A percentile compares a stretch with the other conserved stretches of the same genome.
Conservation (phyloP, 1,139 yeast species). For the Blastobotrys apis region DNA sequence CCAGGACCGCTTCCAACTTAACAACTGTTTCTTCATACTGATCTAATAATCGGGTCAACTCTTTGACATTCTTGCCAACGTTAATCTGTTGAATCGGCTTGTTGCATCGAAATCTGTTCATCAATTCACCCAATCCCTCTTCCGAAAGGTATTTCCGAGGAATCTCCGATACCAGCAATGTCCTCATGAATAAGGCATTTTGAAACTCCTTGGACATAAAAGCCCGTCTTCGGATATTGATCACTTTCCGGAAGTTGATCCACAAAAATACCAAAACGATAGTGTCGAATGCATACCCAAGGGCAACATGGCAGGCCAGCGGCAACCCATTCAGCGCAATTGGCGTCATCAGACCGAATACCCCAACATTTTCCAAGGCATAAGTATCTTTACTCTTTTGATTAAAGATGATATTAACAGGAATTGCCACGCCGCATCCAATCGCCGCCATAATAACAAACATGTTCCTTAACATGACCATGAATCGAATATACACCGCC, state of each 20-base stretch:
- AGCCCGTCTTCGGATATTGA: constrained; percentile 29
- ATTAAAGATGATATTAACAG: constrained; percentile 38
- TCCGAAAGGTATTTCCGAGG: constrained; percentile 30
- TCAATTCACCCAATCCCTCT: constrained; percentile 28
- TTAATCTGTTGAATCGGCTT: constrained; percentile 31
- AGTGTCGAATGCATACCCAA: constrained; percentile 33
- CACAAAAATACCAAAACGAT: constrained; percentile 32
- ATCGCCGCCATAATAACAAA: constrained; percentile 34
- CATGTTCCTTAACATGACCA: constrained; percentile 35
- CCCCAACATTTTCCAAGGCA: constrained; percentile 27
- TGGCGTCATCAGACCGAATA: constrained; percentile 39
- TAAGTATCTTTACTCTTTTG: constrained; percentile 16
- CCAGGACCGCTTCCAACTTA: constrained; percentile 32
- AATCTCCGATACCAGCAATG: constrained; percentile 36
- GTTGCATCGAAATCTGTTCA: constrained; percentile 18
- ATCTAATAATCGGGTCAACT: constrained; percentile 30
- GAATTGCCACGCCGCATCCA: constrained; percentile 37
- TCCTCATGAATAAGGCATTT: constrained; percentile 31
- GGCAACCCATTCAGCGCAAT: constrained; percentile 33
- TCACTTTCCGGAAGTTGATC: constrained; percentile 30
- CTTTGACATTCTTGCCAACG: constrained; percentile 33
- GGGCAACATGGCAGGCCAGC: constrained; percentile 35
- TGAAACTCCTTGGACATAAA: constrained; percentile 32
- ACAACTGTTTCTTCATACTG: constrained; percentile 29
- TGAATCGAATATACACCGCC: constrained; percentile 34